Evolutionary conservation across 106 monocot genomes (phyloP), one percentile per base, ranked within the genome.

Genomic region (Dioscorea alata): DNA sequence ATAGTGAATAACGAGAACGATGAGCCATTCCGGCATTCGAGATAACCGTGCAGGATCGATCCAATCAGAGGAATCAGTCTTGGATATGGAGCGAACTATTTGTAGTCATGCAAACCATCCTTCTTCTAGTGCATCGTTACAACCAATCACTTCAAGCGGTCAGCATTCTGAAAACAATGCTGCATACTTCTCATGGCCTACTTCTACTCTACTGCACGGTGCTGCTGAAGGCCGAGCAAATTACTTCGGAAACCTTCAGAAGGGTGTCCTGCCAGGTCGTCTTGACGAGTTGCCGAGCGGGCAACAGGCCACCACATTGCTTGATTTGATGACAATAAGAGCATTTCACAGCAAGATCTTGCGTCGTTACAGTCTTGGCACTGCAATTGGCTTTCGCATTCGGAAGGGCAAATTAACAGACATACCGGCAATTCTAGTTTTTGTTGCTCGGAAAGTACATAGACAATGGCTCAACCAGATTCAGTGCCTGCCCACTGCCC

Each of bases 181-280:
- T 33, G 90, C 99, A 20, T 93, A 99, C 74, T 99, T 99, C 73
- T 99, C 90, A 54, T 99, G 99, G 99, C 99, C 99, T 6, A 99
- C 87, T 4, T 83, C 99, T 50, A 86, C 89, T n/a, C 72, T 82
- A 57, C 69, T 82, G 48, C 84, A 90, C 64, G 92, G 90, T 64
- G 76, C 79, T 54, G 93, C 86, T 17, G 99, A 99, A 84, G 93
- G 99, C 12, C 80, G 99, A 34, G 99, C 93, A 64, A 99, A 89
- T 77, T 99, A 93, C 71, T 99, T 99, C 59, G 81, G 82, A 6
- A 99, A 99, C 71, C 99, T 99, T 85, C 92, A 93, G 62, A 99
- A 99, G 75, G 92, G 90, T 21, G 83, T 99, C 23, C 66, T 93
- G 66, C 87, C 99, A 10, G 81, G 80, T 72, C 80, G 80, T 61